Percentiles rank a stretch among this genome's conserved stretches.
Evolutionary conservation across 208 protist species (phyloP).

Genomic region (Trypanosoma scelopori): DNA sequence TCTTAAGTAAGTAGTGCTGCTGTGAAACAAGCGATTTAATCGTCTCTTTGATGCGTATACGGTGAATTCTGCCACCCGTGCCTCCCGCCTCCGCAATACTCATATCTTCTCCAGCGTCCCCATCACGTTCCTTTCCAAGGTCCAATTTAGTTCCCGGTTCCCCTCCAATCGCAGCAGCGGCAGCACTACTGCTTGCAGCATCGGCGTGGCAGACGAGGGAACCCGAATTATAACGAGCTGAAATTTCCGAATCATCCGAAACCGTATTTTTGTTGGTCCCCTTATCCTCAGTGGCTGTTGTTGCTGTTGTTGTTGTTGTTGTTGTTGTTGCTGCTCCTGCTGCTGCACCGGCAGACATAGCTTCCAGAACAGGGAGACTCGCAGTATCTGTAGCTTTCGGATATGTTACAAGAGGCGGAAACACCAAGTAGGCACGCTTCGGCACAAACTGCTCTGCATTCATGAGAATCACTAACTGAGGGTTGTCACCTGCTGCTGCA

Average conservation of each 20-base stretch:
- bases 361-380: not conserved
- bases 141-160: not conserved
- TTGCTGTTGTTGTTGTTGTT: too few species aligned
- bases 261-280: too few species aligned
- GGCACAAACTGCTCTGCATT: slow-evolving; percentile 84
- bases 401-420: slow-evolving; percentile 78
- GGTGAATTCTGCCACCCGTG: slow-evolving; percentile 82
- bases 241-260: too few species aligned
- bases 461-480: slow-evolving; percentile 50
- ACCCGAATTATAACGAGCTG: too few species aligned
- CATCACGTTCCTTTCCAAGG: not conserved
- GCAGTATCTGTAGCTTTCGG: slow-evolving; percentile 18
- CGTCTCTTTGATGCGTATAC: slow-evolving; percentile 68
- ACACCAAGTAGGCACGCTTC: slow-evolving; percentile 55
- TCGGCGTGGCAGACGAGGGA: not conserved
- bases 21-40: slow-evolving; percentile 42
- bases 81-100: slow-evolving; percentile 58
- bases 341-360: not conserved
- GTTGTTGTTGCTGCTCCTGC: too few species aligned
- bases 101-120: slow-evolving; percentile 28
- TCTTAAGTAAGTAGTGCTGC: slow-evolving; percentile 66
- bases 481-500: slow-evolving; percentile 19
- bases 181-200: not conserved
- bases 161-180: not conserved
- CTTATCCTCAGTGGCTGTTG: too few species aligned